These are phyloP conservation scores for Luffa acutangula DNA, from an alignment of 306 rosid genomes.

Conservation along the genomic window DNA sequence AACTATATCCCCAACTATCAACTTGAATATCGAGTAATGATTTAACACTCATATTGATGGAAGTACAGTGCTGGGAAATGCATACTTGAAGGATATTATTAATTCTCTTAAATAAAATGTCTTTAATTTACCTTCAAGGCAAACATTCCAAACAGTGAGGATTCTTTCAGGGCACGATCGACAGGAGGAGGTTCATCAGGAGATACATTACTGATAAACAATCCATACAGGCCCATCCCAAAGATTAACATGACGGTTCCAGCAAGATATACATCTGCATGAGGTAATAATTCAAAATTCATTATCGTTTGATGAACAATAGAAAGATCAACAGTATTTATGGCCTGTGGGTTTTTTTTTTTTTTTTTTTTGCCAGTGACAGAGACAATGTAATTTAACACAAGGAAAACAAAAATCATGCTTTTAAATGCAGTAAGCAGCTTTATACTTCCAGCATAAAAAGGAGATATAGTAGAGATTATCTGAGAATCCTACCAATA, in stretches of 20 bases:
- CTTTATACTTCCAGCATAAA: neutral
- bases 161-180: slow-evolving; percentile 72
- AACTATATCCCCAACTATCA: neutral
- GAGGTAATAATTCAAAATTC: slow-evolving; percentile 9
- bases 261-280: slow-evolving; percentile 96
- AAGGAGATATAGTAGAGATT: neutral
- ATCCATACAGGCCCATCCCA: slow-evolving; percentile 88
- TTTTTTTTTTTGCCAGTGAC: neutral
- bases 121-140: slow-evolving; percentile 59
- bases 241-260: slow-evolving; percentile 96
- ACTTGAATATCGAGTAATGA: neutral
- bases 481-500: slow-evolving; percentile 42
- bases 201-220: slow-evolving; percentile 68
- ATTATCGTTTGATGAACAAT: slow-evolving; percentile 1
- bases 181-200: slow-evolving; percentile 32
- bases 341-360: neutral
- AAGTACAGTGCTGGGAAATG: neutral
- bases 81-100: neutral
- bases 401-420: neutral
- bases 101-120: neutral
- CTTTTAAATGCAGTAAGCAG: neutral
- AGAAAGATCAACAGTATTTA: neutral
- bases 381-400: neutral
- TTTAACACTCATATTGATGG: neutral
- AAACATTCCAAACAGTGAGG: slow-evolving; percentile 95